Evolutionary conservation across 306 rosid genomes (phyloP), one percentile per base, ranked within the genome.

Genomic region (Carpinus fangiana): DNA sequence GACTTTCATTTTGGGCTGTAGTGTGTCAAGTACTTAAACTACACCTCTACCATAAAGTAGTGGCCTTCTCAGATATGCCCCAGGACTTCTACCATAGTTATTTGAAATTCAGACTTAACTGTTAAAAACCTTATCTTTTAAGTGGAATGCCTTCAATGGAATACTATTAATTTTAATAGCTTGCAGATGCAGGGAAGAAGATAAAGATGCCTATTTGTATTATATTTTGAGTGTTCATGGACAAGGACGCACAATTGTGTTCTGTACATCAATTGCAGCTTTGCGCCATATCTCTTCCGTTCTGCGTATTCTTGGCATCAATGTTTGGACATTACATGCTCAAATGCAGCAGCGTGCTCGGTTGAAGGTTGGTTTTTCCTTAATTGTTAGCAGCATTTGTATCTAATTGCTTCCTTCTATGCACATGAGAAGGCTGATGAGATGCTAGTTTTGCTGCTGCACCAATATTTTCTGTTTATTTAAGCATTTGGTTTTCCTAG

Each of bases 261-360:
- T 95, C 66, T 95, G 99, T 81, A 90, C 97, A 0, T 91, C 99
- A 80, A 84, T 91, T 67, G 96, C 99, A 54, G 99, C 99, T 76
- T 77, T 91, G 82, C 96, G 96, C 12, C 99, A 89, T 82, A 82
- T 95, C 69, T 88, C 97, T 74, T 93, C 98, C 68, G 72, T 95
- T 78, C 82, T 95, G 82, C 88, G 90, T 71, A 91, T 86, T 76
- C 93, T 95, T 81, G 97, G 94, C 45, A 12, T 84, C 47, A 79
- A 90, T 67, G 91, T 91, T 70, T 89, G 87, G 89, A 90, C 96
- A 46, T 93, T 95, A 82, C 99, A 95, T 78, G 96, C 98, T 75
- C 90, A 93, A 83, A 95, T 89, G 96, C 96, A 93, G 84, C 97
- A 93, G 86, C 88, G 94, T 52, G 92, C 96, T 76, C 96, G 98